Evolutionary conservation across 345 rosid genomes (phyloP).

Genomic region (Noccaea caerulescens): DNA sequence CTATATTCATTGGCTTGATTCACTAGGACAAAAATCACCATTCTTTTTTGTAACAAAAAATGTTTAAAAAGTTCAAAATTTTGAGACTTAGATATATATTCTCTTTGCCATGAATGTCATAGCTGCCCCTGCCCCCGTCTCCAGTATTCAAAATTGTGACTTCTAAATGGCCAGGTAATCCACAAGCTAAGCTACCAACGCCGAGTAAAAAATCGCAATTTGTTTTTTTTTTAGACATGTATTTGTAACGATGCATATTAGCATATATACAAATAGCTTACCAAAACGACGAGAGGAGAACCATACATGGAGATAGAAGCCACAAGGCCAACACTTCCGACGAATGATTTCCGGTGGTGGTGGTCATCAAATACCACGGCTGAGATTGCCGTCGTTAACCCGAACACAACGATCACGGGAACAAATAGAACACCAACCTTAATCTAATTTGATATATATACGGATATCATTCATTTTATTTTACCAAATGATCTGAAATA

Average conservation of each 20-base stretch:
- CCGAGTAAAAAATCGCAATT: neutral
- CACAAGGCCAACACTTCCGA: slow-evolving; percentile 69
- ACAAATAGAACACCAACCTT: slow-evolving; percentile 51
- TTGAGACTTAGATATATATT: too few relatives aligned
- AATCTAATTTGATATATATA: slow-evolving; percentile 43
- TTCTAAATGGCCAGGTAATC: too few relatives aligned
- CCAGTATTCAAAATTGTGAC: too few relatives aligned
- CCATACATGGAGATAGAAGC: slow-evolving; percentile 74
- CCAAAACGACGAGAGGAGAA: slow-evolving; percentile 75
- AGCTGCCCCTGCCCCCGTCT: too few relatives aligned
- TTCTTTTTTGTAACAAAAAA: too few relatives aligned
- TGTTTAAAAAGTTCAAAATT: too few relatives aligned
- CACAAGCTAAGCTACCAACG: too few relatives aligned
- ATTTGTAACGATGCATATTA: neutral
- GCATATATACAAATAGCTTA: slow-evolving; percentile 38
- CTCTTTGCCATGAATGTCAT: too few relatives aligned
- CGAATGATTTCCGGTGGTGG: slow-evolving; percentile 63
- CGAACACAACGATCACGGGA: slow-evolving; percentile 48
- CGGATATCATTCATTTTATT: neutral
- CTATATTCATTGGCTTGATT: neutral
- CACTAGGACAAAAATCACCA: too few relatives aligned
- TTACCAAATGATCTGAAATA: neutral
- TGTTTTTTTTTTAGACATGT: neutral
- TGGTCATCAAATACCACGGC: slow-evolving; percentile 61
- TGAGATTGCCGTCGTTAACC: slow-evolving; percentile 50